phyloP scores from a whole-genome alignment of 345 rosid species.

The Cardamine chenopodiifolia region DNA sequence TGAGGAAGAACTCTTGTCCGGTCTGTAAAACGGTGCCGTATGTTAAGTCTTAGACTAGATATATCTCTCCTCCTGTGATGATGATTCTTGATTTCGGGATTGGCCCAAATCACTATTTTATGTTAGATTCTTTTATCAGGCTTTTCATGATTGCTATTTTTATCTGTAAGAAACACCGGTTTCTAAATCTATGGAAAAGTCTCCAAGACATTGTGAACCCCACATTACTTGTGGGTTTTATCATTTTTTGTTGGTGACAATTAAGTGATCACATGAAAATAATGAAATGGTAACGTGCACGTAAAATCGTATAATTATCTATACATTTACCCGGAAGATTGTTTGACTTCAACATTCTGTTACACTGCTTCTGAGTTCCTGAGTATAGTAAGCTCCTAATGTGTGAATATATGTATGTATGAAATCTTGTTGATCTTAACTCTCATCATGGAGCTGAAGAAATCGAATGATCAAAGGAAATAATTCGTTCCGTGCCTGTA shows the following conservation, averaged over 20 bases:
- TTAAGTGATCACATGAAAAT: constrained; percentile 34
- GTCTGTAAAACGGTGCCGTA: constrained; percentile 68
- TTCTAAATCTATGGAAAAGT: constrained; percentile 11
- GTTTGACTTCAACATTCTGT: background rate
- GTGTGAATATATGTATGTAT: background rate
- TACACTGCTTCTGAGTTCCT: background rate
- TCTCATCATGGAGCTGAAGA: constrained; percentile 60
- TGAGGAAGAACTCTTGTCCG: constrained; percentile 83
- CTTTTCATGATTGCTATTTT: constrained; percentile 21
- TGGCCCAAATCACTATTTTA: constrained; percentile 18
- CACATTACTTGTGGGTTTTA: constrained; percentile 27
- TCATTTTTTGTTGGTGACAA: constrained; percentile 22
- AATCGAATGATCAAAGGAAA: constrained; percentile 61
- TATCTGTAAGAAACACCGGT: background rate
- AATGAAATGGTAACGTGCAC: constrained; percentile 33
- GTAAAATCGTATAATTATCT: constrained; percentile 21
- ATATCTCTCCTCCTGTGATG: constrained; percentile 5
- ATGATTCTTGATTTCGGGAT: constrained; percentile 10
- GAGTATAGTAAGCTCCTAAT: background rate
- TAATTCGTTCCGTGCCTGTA: constrained; percentile 63
- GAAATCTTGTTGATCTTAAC: background rate
- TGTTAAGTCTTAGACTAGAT: constrained; percentile 26
- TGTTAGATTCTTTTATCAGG: constrained; percentile 19
- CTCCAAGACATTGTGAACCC: constrained; percentile 26
- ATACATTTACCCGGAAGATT: background rate